Evolutionary conservation across 805 yeast genomes (phyloP), one percentile per base, ranked within the genome.

Genomic region (Lachancea kluyveri): DNA sequence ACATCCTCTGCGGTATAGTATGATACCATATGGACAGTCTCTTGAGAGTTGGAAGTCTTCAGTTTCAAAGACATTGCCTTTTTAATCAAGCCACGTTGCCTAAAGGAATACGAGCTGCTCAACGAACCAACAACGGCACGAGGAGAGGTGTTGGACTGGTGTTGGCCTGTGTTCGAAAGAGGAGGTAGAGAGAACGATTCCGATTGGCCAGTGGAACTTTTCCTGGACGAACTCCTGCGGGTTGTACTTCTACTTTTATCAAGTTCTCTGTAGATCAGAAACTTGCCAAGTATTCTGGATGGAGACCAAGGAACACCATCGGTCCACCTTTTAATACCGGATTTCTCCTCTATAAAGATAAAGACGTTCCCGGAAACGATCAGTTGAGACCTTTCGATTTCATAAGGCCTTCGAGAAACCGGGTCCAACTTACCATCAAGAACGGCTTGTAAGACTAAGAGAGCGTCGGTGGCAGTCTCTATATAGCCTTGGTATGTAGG

Each of bases 241-340:
- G 22, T 11, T 28, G 33, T 9, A n/a, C 25, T 14, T 24, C 19
- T 20, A 24, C 41, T 26, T 23, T 31, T 50, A 22, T 45, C 42
- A 26, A 48, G 54, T 52, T 87, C 94, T 17, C 94, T 71, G 56
- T 88, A 88, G 8, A 88, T 78, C 20, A 88, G 62, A 46, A 88
- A 88, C 37, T 92, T 67, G 5, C 95, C 95, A 17, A 86, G 66
- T 23, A 88, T 86, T 29, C 96, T 66, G 2, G 94, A 80, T 0
- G 96, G 95, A 2, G 88, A 77, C 97, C 97, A 88, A 9, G 88
- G 67, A 9, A 84, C 73, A n/a, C 96, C 95, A 50, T 88, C 97
- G 1, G 97, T 88, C 97, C 97, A 88, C 37, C 97, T 67, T 52
- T 82, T 83, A 39, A 88, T 87, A 3, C 90, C 87, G 0, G 88